Evolutionary conservation across 2,329 filamentous ascomycete genomes (phyloP), one percentile per base, ranked within the genome.

Genomic region (Iodosphaeria phyllophila): DNA sequence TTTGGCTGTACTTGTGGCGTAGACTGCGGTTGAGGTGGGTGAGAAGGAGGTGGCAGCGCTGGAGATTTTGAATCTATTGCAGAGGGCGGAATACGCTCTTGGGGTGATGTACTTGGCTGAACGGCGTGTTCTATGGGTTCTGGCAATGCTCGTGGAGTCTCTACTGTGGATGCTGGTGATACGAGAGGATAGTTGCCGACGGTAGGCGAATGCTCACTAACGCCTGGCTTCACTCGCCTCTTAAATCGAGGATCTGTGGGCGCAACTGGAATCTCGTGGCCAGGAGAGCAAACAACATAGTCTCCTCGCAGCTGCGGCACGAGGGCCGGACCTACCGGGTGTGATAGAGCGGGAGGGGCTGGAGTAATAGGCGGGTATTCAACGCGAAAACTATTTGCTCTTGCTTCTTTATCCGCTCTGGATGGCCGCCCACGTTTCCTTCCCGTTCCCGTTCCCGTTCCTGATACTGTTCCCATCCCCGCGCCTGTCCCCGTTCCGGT

Each of bases 371-470:
- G 39, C 28, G 41, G 22, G 27, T 41, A 46, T 28, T 46, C 43
- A 15, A 35, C 38, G 20, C 38, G n/a, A n/a, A n/a, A n/a, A n/a
- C n/a, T n/a, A n/a, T n/a, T n/a, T n/a, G 42, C 41, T 29, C 44
- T 41, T 9, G 43, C 43, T 38, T 47, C 51, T 33, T 51, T 55
- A 27, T 58, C 56, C 8, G 51, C 47, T 27, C 55, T 50, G 8
- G 56, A 51, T 4, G 56, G 56, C 19, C 56, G 47, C 3, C 56
- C 56, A 30, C 56, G 48, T 37, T 58, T 59, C 34, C 48, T 55
- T 6, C 42, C 43, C 12, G 41, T 36, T 23, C 35, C 27, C 5
- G 40, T 34, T 22, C 38, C 27, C n/a, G n/a, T n/a, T n/a, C n/a
- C n/a, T n/a, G n/a, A n/a, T n/a, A n/a, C n/a, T n/a, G n/a, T n/a